Base-by-base conservation (phyloP, 345 rosid genomes). In the Moricandia moricandioides region DNA sequence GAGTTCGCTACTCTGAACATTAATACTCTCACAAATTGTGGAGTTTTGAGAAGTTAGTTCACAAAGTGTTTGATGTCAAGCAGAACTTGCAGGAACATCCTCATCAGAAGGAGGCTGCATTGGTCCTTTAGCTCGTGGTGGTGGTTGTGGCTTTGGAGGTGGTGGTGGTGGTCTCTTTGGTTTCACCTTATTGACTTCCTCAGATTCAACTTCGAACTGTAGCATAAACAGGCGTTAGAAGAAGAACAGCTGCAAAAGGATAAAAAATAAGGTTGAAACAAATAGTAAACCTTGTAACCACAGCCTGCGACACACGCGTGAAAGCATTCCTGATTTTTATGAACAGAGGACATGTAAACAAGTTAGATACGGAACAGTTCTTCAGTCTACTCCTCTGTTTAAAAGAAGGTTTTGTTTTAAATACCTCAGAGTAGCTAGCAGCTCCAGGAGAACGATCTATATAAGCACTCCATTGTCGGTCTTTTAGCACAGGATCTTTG, bases 401-500 rank as follows among this genome's bases (percentile, higher is more conserved):
- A 56, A 27, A 4, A 31, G 60, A 45, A 58, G 54, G 18, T 10
- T 4, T n/a, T 17, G 27, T 26, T 10, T 14, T 13, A 16, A 7
- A 76, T 80, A 92, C 97, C 90, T 87, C 89, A 13, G 98, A 92
- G 81, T 86, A 87, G 71, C 69, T 71, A 51, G 88, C 91, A 83
- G 90, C 84, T 65, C 98, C 98, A 69, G 98, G 95, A 75, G 97
- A 89, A 68, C 97, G 90, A 72, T 95, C 99, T 24, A 95, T 92
- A 58, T 84, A 90, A 43, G 97, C 91, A 74, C 91, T 95, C 99
- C 99, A 95, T 74, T 87, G 83, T 62, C 8, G 84, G 80, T 95
- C 96, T 85, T 95, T 95, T 56, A 95, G 73, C 37, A 95, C 99
- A 67, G 99, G 99, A 69, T 92, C 98, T 88, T 95, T 95, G 37